Conservation (phyloP, 1,139 yeast genomes). For the Magnusiomyces ingens region DNA sequence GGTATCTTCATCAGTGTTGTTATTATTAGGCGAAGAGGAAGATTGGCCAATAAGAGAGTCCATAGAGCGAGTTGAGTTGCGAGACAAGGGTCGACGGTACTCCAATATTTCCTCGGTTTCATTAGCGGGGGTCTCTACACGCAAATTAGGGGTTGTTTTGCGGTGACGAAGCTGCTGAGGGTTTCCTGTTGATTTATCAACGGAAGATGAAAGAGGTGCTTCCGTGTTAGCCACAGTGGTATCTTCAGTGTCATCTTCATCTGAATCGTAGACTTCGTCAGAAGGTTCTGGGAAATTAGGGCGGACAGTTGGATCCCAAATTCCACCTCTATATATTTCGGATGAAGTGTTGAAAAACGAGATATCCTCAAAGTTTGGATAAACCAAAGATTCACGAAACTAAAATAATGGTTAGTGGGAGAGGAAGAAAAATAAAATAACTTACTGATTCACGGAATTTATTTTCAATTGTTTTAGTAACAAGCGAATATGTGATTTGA, state of each 20-base stretch:
- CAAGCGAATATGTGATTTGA: conserved; percentile 66
- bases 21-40: not conserved
- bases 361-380: conserved; percentile 85
- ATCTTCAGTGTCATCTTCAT: not conserved
- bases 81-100: not conserved
- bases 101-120: not conserved
- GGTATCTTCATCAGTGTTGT: not conserved
- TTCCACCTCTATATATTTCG: conserved; percentile 83
- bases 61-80: conserved; percentile 1
- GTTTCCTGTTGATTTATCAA: not conserved
- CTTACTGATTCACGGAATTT: conserved; percentile 60
- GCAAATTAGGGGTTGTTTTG: conserved; percentile 11
- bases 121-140: not conserved
- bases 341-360: conserved; percentile 57
- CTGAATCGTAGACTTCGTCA: not conserved
- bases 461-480: conserved; percentile 73
- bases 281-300: not conserved
- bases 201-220: not conserved
- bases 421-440: not conserved
- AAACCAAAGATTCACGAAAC: conserved; percentile 66
- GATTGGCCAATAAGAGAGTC: not conserved
- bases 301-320: conserved; percentile 47
- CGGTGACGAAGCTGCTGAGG: conserved; percentile 6
- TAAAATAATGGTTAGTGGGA: conserved; percentile 1
- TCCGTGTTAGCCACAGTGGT: not conserved